Evolutionary conservation across 2,329 filamentous ascomycete species (phyloP), one percentile per base, ranked within the genome.

Genomic region (Sporothrix inflata): DNA sequence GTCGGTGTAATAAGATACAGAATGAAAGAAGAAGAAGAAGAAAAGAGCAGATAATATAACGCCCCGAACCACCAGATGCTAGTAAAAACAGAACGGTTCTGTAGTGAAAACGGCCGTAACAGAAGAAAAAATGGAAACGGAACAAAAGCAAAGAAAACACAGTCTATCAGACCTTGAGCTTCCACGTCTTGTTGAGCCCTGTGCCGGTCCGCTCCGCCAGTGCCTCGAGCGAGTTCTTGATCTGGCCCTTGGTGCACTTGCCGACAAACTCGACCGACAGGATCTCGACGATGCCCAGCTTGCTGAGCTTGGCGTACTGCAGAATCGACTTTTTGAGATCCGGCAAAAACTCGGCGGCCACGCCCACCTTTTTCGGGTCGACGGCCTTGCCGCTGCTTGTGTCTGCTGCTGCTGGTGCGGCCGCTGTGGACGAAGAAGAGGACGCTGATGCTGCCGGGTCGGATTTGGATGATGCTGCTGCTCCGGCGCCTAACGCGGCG

Each of bases 221-320:
- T 11, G 82, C 81, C 73, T 89, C 89, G 24, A 96, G 82, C 0
- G 92, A 94, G 70, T 89, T 87, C 77, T 89, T 92, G 76, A 97
- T 89, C 30, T 89, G 87, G 24, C 89, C 88, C 77, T 91, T 93
- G 1, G 90, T 88, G 61, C 90, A 86, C 74, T 90, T 90, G 0
- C 90, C 88, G 11, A 71, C 14, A 75, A 95, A 94, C 76, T 89
- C 86, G 78, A 91, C 90, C 80, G 94, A 93, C 73, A 97, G 80
- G 5, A 91, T 85, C 79, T 95, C 93, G 9, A 93, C 85, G 76
- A 96, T 82, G 8, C 92, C 93, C 1, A 90, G 81, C 81, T 96
- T 96, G 51, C 89, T 92, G 66, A 94, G 83, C 53, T 80, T 81
- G 21, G 78, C 79, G 75, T 81, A 81, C 60, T 92, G 87, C 74